Evolutionary conservation across 2,329 filamentous ascomycete genomes (phyloP).

Genomic region (Colletotrichum liriopes): DNA sequence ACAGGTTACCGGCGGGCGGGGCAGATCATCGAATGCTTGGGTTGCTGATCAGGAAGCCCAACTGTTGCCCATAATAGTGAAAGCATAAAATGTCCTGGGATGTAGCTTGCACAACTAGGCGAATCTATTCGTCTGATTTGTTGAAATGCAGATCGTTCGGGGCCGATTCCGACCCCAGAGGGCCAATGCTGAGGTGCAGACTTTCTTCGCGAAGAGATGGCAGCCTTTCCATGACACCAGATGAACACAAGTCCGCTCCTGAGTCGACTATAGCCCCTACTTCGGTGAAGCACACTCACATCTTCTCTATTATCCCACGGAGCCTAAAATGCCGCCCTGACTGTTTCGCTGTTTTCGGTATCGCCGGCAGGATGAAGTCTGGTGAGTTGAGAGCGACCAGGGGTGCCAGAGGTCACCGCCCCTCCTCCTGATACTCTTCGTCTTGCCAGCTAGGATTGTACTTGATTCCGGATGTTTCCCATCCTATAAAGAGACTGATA

Average conservation of each 20-base stretch:
- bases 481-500: conserved; percentile 20
- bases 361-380: neutral
- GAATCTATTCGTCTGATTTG: conserved; percentile 16
- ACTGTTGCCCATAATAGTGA: neutral
- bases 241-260: conserved; percentile 28
- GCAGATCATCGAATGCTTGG: conserved; percentile 5
- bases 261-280: neutral
- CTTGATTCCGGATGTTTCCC: neutral
- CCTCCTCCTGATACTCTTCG: neutral
- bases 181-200: neutral
- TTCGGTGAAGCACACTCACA: neutral
- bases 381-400: neutral
- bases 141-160: neutral
- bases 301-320: conserved; percentile 9
- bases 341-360: neutral
- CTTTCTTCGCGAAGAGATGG: conserved; percentile 27
- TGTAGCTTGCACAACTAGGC: neutral
- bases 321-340: neutral
- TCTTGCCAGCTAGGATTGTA: fast-evolving
- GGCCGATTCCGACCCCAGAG: conserved; percentile 3
- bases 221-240: conserved; percentile 29
- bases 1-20: conserved; percentile 10
- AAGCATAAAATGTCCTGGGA: neutral
- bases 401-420: neutral
- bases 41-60: conserved; percentile 5